Conservation (phyloP, 176 grass and related monocot genomes). For the Canna indica region DNA sequence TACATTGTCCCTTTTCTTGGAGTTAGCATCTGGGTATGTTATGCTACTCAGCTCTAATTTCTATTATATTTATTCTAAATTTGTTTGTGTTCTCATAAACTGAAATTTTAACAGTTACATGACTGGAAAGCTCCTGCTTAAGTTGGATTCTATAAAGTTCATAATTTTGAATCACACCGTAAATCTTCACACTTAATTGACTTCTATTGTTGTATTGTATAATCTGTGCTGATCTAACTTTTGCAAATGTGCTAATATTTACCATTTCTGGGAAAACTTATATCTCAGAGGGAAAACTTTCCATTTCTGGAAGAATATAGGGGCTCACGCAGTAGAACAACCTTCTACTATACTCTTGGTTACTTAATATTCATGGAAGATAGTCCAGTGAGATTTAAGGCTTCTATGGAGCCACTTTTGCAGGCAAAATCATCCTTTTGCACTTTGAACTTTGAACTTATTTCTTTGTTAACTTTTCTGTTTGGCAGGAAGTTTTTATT, state of each 20-base stretch:
- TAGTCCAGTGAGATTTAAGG: slow-evolving; percentile 77
- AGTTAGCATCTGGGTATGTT: slow-evolving; percentile 88
- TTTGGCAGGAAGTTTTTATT: too few species aligned
- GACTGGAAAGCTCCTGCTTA: slow-evolving; percentile 95
- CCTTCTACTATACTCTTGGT: slow-evolving; percentile 90
- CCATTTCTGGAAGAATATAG: slow-evolving; percentile 84
- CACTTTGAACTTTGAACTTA: too few species aligned
- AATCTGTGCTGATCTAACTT: too few species aligned
- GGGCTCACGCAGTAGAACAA: slow-evolving; percentile 86
- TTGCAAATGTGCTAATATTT: too few species aligned
- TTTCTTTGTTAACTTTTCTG: too few species aligned
- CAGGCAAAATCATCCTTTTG: too few species aligned
- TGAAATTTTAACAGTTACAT: slow-evolving; percentile 76
- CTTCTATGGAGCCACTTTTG: slow-evolving; percentile 93
- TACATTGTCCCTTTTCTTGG: slow-evolving; percentile 79
- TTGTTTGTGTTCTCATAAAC: slow-evolving; percentile 28
- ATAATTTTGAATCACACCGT: slow-evolving; percentile 89
- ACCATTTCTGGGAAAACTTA: too few species aligned
- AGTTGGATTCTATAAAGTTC: slow-evolving; percentile 90
- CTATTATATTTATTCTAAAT: slow-evolving; percentile 7
- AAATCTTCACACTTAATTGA: too few species aligned
- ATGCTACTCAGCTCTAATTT: slow-evolving; percentile 8
- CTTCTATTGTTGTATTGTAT: too few species aligned
- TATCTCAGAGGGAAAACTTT: slow-evolving; percentile 76
- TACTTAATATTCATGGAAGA: slow-evolving; percentile 98